Conservation (phyloP, 2,329 filamentous ascomycete genomes). For the Aspergillus ochraceus region DNA sequence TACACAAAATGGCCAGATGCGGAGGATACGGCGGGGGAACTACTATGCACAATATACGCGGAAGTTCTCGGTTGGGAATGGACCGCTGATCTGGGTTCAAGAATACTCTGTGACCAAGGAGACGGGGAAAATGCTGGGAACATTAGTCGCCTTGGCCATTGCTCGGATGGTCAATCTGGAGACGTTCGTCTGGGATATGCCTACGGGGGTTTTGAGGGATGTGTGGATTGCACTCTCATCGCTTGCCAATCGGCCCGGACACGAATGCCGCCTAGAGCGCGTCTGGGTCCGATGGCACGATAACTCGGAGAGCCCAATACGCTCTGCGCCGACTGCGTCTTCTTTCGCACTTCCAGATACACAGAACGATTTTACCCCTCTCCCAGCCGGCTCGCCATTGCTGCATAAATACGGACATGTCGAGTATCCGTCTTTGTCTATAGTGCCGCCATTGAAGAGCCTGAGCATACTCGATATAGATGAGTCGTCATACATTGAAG, state of each 20-base stretch:
- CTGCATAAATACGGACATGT: conserved; percentile 59
- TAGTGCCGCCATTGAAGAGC: conserved; percentile 72
- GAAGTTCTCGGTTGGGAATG: conserved; percentile 84
- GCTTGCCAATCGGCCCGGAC: conserved; percentile 61
- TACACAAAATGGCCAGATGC: not conserved
- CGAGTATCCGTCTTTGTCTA: conserved; percentile 77
- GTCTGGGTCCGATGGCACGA: conserved; percentile 85
- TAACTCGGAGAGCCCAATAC: conserved; percentile 55
- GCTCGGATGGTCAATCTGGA: conserved; percentile 80
- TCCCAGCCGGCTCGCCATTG: conserved; percentile 35
- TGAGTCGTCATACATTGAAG: conserved; percentile 77
- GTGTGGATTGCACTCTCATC: conserved; percentile 78
- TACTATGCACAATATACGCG: conserved; percentile 76
- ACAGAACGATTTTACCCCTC: conserved; percentile 15
- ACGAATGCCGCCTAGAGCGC: conserved; percentile 67
- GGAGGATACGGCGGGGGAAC: conserved; percentile 59
- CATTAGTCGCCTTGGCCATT: conserved; percentile 75
- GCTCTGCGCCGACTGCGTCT: conserved; percentile 17
- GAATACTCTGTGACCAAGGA: conserved; percentile 83
- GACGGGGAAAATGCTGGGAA: conserved; percentile 85
- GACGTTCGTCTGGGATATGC: conserved; percentile 86
- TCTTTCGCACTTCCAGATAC: conserved; percentile 17
- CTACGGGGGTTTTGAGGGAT: conserved; percentile 76
- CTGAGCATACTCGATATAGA: conserved; percentile 79
- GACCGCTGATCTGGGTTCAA: conserved; percentile 73